Percentiles rank a stretch among this genome's conserved stretches.
These are phyloP conservation scores for Euphorbia schlechtendalii DNA, from an alignment of 441 rosid species.

Conservation along the genomic window DNA sequence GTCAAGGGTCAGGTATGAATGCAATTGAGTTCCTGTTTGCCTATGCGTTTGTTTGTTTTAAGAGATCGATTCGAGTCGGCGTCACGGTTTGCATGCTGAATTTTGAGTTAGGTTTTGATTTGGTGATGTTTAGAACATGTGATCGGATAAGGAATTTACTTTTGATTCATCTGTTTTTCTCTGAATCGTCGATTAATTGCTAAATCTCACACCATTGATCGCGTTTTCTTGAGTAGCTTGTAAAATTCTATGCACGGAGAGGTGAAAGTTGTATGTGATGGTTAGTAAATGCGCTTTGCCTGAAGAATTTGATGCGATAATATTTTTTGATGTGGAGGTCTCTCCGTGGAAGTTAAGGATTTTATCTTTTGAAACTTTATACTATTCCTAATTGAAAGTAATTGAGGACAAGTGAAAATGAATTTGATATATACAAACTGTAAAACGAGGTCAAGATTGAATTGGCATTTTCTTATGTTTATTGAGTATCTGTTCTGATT, in stretches of 20 bases:
- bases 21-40: not conserved
- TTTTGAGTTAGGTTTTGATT: not conserved
- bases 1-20: slow-evolving; percentile 78
- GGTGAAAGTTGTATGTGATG: not conserved
- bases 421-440: not conserved
- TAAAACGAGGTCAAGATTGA: not conserved
- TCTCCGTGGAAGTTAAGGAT: no score
- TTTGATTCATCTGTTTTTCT: not conserved
- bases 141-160: not conserved
- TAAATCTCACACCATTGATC: not conserved
- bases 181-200: not conserved
- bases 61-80: not conserved
- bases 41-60: not conserved
- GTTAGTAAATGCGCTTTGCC: not conserved
- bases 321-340: no score
- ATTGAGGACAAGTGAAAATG: not conserved
- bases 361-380: not conserved
- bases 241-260: not conserved
- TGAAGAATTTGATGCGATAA: not conserved
- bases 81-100: slow-evolving; percentile 1
- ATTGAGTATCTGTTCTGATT: no score
- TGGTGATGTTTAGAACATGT: not conserved
- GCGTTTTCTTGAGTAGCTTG: not conserved
- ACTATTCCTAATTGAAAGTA: not conserved
- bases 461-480: not conserved